A percentile compares a stretch with the other conserved stretches of the same genome.
Conservation (phyloP, 2,329 filamentous ascomycete species). For the Cryphonectria naterciae region DNA sequence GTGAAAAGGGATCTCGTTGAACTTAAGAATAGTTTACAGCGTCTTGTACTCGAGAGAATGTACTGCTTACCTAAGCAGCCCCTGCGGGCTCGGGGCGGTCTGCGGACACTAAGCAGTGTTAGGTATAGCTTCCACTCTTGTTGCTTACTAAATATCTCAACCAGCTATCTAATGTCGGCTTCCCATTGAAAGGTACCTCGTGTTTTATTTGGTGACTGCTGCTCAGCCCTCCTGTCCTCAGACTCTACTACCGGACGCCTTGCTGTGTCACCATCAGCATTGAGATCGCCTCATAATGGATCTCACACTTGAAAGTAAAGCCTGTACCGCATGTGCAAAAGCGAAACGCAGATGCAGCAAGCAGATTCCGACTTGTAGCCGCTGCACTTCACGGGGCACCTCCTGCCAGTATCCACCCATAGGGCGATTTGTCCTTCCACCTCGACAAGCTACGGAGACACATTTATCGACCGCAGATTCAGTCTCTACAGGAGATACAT, state of each 20-base stretch:
- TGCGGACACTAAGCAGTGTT: constrained; percentile 9
- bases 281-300: constrained; percentile 3
- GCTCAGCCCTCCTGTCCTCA: not conserved
- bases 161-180: not conserved
- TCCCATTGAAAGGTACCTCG: not conserved
- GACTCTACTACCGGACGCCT: not conserved
- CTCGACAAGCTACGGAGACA: not conserved
- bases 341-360: constrained; percentile 34
- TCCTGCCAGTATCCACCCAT: constrained; percentile 34
- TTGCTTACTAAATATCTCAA: not conserved
- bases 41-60: not conserved
- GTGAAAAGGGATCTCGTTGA: not conserved
- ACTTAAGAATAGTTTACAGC: no score
- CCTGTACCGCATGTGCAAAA: constrained; percentile 32
- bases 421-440: not conserved
- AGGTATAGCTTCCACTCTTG: constrained; percentile 17
- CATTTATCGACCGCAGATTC: not conserved
- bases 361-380: constrained; percentile 32
- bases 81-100: no score
- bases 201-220: not conserved
- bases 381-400: constrained; percentile 31
- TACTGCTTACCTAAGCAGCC: not conserved
- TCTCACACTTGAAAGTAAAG: constrained; percentile 30
- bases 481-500: no score
- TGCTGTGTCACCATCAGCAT: not conserved